Conservation (phyloP, 2,329 filamentous ascomycete species). For the Ambrosiella cleistominuta region DNA sequence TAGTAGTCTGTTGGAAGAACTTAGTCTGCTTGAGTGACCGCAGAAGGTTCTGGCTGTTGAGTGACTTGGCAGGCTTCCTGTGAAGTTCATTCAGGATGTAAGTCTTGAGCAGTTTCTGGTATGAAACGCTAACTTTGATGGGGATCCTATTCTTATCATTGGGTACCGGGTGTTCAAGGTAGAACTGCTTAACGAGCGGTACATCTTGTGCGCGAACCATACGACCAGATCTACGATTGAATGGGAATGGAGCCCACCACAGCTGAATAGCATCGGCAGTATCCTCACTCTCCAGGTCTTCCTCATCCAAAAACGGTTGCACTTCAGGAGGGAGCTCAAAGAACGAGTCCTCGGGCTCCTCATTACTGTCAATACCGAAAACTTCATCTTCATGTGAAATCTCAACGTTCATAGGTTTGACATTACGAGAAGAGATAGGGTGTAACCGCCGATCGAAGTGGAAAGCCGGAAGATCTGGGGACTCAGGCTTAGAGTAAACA, state of each 20-base stretch:
- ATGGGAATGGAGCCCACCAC: conserved; percentile 97
- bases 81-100: conserved; percentile 94
- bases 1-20: conserved; percentile 98
- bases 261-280: conserved; percentile 81
- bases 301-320: conserved; percentile 77
- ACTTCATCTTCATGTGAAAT: conserved; percentile 85
- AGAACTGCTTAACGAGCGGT: conserved; percentile 94
- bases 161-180: conserved; percentile 82
- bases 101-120: conserved; percentile 92
- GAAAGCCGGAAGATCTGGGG: conserved; percentile 80
- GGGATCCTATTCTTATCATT: conserved; percentile 40
- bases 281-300: conserved; percentile 75
- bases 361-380: conserved; percentile 64
- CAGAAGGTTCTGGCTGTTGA: conserved; percentile 85
- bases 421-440: conserved; percentile 85
- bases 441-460: conserved; percentile 98
- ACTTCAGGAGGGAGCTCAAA: conserved; percentile 67
- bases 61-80: conserved; percentile 85
- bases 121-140: conserved; percentile 93
- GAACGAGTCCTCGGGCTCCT: conserved; percentile 58
- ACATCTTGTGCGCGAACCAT: conserved; percentile 98
- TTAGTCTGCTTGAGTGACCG: conserved; percentile 87
- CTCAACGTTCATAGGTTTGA: conserved; percentile 85
- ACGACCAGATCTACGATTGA: conserved; percentile 78
- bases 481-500: conserved; percentile 76